These are phyloP conservation scores for Thraustochytrium striatum DNA, from an alignment of 352 stramenopile species.

Conservation along the genomic window DNA sequence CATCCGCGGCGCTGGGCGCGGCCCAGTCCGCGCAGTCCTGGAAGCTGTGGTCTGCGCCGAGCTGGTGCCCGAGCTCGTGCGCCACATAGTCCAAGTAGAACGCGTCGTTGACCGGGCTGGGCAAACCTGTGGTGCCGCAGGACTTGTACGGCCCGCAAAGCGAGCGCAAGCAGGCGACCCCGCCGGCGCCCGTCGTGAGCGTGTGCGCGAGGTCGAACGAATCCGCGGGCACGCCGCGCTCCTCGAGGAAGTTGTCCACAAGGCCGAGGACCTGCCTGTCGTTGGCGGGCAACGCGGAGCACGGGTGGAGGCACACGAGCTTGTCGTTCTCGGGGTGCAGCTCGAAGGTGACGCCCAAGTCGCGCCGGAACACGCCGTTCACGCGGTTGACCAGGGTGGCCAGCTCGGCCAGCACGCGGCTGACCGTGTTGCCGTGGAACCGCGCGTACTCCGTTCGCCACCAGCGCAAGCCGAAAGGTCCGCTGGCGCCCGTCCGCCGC, in stretches of 20 bases:
- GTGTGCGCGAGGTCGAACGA: slow-evolving; percentile 14
- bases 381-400: slow-evolving; percentile 39
- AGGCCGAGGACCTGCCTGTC: neutral
- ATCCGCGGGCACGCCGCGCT: neutral
- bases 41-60: slow-evolving; percentile 5
- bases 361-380: slow-evolving; percentile 24
- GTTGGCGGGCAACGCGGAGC: neutral
- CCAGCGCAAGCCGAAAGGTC: slow-evolving; percentile 26
- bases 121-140: slow-evolving; percentile 5
- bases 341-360: slow-evolving; percentile 32
- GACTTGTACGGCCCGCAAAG: neutral
- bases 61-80: slow-evolving; percentile 29
- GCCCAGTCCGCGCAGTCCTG: neutral
- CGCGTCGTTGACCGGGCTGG: slow-evolving; percentile 4
- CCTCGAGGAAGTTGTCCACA: neutral
- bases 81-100: slow-evolving; percentile 39
- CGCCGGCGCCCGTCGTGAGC: neutral
- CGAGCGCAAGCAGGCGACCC: slow-evolving; percentile 8
- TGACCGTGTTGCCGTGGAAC: slow-evolving; percentile 44
- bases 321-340: slow-evolving; percentile 2
- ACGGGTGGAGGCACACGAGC: slow-evolving; percentile 22
- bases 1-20: neutral
- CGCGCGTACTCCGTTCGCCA: slow-evolving; percentile 47
- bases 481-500: too few relatives aligned
- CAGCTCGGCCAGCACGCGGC: slow-evolving; percentile 8